Base-by-base conservation (phyloP, 352 stramenopile species). In the Globisporangium barbulae region DNA sequence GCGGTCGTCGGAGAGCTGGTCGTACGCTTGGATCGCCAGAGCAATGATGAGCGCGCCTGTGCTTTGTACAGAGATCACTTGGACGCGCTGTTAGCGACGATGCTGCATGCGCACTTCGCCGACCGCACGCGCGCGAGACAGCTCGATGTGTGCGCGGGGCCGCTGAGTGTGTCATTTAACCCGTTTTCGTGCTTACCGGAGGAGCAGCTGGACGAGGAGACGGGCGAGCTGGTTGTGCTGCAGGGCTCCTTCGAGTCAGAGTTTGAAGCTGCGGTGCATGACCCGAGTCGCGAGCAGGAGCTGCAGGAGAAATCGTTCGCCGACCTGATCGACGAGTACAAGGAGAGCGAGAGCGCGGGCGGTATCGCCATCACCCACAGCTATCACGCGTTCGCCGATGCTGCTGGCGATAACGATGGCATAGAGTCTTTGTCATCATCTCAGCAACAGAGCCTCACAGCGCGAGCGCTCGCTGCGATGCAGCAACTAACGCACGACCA, bases 41-140 rank as follows among this genome's bases (percentile, higher is more conserved):
- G 67, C 30, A 56, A 56, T 3, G 69, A 79, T 19, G 22, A 13
- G 22, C 61, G 50, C 4, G 57, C 62, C 4, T 76, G 69, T 31
- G n/a, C 33, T 0, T 68, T 71, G 28, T 81, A 81, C 47, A 61
- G 68, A 54, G 48, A 52, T 2, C 81, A 90, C 57, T 67, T 93
- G 61, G 82, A 91, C 39, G 61, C 62, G 0, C 31, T 93, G 19
- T 7, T 91, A 21, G 71, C 79, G 37, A 69, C 66, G 2, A 88
- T 88, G 77, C 61, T 91, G 17, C 72, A 81, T 19, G 44, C 72
- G 42, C 81, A 93, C 47, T 93, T 93, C 65, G 76, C 61, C 22
- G 76, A 80, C 5, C 58, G 74, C 9, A 70, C 70, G 1, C 68
- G 65, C 3, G 63, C 66, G 12, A 65, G 69, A 31, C 62, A 72